Percentiles rank a stretch among this genome's conserved stretches.
These are phyloP conservation scores for Tinospora cordifolia DNA, from an alignment of 164 flowering plant genomes.

Conservation along the genomic window DNA sequence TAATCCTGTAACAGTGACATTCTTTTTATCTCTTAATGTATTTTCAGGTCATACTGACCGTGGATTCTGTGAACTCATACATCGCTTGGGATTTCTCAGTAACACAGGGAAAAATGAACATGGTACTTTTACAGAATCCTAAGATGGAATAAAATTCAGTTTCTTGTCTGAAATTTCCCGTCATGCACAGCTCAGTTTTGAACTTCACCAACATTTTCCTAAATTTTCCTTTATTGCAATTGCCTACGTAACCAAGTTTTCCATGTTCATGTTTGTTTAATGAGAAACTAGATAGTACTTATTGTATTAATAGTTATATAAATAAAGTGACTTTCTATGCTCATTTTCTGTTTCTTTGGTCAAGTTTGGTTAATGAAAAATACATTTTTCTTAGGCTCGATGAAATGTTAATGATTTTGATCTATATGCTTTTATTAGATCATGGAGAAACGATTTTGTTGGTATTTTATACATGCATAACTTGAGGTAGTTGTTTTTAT, in stretches of 20 bases:
- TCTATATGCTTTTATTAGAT: background rate
- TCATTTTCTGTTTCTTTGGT: background rate
- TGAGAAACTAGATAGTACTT: no score
- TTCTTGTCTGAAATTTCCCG: background rate
- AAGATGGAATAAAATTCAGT: background rate
- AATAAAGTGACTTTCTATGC: background rate
- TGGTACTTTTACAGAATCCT: slow-evolving; percentile 37
- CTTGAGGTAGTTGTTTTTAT: background rate
- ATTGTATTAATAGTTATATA: background rate
- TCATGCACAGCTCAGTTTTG: background rate
- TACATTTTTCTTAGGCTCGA: background rate
- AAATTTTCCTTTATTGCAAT: background rate
- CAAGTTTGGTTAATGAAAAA: background rate
- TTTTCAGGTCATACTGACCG: slow-evolving; percentile 58
- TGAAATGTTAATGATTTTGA: background rate
- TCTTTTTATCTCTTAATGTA: slow-evolving; percentile 3
- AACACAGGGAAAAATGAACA: slow-evolving; percentile 58
- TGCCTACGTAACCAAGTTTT: background rate
- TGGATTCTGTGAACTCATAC: slow-evolving; percentile 80
- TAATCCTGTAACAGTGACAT: background rate
- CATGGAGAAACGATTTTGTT: background rate
- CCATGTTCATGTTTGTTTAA: background rate
- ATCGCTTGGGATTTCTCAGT: slow-evolving; percentile 96
- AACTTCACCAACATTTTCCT: no score
- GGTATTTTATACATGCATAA: background rate